Evolutionary conservation across 257 asterid genomes (phyloP), one percentile per base, ranked within the genome.

Genomic region (Plantago elongata): DNA sequence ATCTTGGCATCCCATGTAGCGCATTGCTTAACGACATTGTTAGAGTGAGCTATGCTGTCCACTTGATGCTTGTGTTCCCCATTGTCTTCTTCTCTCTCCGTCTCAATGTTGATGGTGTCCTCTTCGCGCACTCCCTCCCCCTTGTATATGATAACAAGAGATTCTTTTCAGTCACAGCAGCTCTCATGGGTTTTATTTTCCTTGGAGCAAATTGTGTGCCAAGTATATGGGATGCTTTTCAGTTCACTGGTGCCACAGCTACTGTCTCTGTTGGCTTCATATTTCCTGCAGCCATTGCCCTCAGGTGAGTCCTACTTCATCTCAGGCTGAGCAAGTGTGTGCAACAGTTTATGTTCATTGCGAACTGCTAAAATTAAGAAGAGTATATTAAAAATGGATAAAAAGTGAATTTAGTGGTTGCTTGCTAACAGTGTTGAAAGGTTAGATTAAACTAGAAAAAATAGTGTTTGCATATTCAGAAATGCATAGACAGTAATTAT

Each of bases 161-260:
- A 72, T 89, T 89, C 78, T 74, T 70, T 58, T 63, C 69, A 11
- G 74, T 89, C 51, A 82, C 97, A 13, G 73, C 75, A 62, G 77
- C 74, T 63, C 83, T 89, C n/a, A 75, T 86, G 75, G 77, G 84
- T 67, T 78, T 89, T 57, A 69, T 89, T 50, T 89, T 86, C 70
- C 9, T 86, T 54, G 97, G 90, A 67, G 97, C 95, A 69, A 89
- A 86, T 77, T 82, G 69, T 16, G 87, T 89, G 18, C 97, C 95
- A 48, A 89, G 87, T 69, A 86, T 86, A 68, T 89, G 97, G 97
- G 94, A 82, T 57, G 97, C 97, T 59, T 89, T 89, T 74, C 97
- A 86, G 68, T 89, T 89, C 72, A 89, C 97, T 29, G 97, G 97
- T 29, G 95, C 97, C 64, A 89, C 97, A 2, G 95, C 97, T 71